phyloP scores from a whole-genome alignment of 257 asterid species.

The Solanum rostratum region DNA sequence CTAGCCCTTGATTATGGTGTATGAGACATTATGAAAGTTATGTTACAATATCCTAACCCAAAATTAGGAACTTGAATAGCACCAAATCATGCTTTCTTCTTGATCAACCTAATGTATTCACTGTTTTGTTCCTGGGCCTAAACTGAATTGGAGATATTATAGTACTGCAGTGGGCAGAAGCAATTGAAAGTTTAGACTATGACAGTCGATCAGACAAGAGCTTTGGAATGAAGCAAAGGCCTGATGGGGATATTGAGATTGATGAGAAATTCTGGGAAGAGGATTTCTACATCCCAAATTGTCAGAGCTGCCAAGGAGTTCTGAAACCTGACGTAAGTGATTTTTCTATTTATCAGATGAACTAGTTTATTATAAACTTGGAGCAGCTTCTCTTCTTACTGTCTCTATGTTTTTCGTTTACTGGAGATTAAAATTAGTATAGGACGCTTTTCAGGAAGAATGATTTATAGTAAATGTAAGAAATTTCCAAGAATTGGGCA shows the following conservation, averaged over 20 bases:
- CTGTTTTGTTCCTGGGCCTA: neutral
- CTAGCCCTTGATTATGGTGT: neutral
- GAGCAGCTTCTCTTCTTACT: neutral
- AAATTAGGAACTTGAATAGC: neutral
- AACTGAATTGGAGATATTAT: neutral
- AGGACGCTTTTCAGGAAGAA: neutral
- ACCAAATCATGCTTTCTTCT: neutral
- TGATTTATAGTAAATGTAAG: neutral
- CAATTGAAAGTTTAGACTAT: slow-evolving; percentile 81
- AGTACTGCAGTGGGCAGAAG: slow-evolving; percentile 90
- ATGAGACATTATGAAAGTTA: neutral
- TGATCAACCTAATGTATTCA: neutral
- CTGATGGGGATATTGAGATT: slow-evolving; percentile 97
- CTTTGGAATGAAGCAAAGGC: slow-evolving; percentile 93
- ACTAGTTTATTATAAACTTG: neutral
- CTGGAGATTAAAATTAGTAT: neutral
- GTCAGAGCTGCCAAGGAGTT: slow-evolving; percentile 60
- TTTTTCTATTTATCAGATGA: neutral
- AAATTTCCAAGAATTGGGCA: neutral
- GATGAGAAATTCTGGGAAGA: slow-evolving; percentile 98
- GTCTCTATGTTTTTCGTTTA: neutral
- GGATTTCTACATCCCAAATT: slow-evolving; percentile 68
- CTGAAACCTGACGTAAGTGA: slow-evolving; percentile 86
- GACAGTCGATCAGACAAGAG: slow-evolving; percentile 84
- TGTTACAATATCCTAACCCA: neutral